These are phyloP conservation scores for Porodaedalea pini DNA, from an alignment of 1,284 basidiomycete species.

Conservation along the genomic window DNA sequence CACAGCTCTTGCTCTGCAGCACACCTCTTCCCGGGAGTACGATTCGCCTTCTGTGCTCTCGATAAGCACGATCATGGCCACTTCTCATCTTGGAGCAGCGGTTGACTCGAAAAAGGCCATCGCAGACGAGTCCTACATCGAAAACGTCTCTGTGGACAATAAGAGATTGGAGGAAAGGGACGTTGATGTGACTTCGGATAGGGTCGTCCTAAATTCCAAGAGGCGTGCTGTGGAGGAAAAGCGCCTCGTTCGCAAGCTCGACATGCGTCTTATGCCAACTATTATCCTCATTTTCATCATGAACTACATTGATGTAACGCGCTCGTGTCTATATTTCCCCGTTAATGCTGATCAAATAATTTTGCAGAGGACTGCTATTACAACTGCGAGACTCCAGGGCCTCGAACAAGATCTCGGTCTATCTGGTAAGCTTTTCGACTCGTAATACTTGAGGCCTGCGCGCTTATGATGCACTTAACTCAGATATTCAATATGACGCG, in stretches of 20 bases:
- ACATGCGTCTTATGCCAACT: conserved; percentile 54
- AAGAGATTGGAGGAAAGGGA: too few relatives aligned
- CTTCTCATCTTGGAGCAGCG: too few relatives aligned
- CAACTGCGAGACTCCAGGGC: conserved; percentile 58
- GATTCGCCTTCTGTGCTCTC: too few relatives aligned
- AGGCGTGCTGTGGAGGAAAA: conserved; percentile 31
- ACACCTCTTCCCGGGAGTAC: too few relatives aligned
- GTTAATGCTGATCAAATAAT: neutral
- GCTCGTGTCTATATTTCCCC: conserved; percentile 15
- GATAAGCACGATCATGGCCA: too few relatives aligned
- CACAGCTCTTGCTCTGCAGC: too few relatives aligned
- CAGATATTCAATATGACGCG: conserved; percentile 54
- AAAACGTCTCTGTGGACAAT: too few relatives aligned
- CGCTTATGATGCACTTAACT: conserved; percentile 26
- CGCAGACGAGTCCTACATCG: too few relatives aligned
- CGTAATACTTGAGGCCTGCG: neutral
- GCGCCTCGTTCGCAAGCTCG: conserved; percentile 51
- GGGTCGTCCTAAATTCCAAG: conserved; percentile 35
- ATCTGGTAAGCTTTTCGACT: conserved; percentile 40
- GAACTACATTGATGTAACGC: conserved; percentile 68
- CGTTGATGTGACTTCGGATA: too few relatives aligned
- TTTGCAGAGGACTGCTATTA: conserved; percentile 52
- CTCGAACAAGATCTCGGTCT: conserved; percentile 54
- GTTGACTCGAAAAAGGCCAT: too few relatives aligned
- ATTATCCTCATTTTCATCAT: conserved; percentile 61